These are phyloP conservation scores for Millerozyma miso DNA, from an alignment of 805 yeast species.

Conservation along the genomic window DNA sequence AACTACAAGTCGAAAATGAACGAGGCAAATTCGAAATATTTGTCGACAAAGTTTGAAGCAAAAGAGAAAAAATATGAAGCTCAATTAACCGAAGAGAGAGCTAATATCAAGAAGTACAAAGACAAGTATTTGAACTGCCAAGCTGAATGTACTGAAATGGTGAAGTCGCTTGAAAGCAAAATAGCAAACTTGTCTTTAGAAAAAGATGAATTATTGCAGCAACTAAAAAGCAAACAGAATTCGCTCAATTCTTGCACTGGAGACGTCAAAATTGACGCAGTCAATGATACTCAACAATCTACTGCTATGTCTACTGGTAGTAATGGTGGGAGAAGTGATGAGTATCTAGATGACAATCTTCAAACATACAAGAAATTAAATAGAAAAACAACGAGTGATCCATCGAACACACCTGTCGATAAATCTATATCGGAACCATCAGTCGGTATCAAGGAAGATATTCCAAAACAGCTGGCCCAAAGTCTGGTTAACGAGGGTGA, in stretches of 20 bases:
- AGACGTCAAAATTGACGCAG: not conserved
- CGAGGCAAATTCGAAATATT: constrained; percentile 21
- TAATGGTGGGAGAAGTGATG: not conserved
- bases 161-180: constrained; percentile 1
- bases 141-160: not conserved
- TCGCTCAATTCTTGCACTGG: not conserved
- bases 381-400: not conserved
- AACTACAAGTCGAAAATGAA: constrained; percentile 37
- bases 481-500: not conserved
- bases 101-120: constrained; percentile 10
- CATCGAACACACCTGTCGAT: not conserved
- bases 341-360: not conserved
- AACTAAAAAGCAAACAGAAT: not conserved
- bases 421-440: not conserved
- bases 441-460: no score
- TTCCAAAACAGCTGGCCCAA: not conserved
- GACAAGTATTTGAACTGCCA: constrained; percentile 10
- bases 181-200: not conserved
- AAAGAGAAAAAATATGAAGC: constrained; percentile 9
- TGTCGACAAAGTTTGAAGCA: constrained; percentile 16
- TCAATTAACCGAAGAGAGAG: constrained; percentile 15
- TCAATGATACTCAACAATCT: no score
- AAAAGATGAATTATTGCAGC: not conserved
- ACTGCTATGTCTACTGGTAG: not conserved
- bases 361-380: no score